Base-by-base conservation (phyloP, 2,329 filamentous ascomycete species). In the Fusarium buxicola region DNA sequence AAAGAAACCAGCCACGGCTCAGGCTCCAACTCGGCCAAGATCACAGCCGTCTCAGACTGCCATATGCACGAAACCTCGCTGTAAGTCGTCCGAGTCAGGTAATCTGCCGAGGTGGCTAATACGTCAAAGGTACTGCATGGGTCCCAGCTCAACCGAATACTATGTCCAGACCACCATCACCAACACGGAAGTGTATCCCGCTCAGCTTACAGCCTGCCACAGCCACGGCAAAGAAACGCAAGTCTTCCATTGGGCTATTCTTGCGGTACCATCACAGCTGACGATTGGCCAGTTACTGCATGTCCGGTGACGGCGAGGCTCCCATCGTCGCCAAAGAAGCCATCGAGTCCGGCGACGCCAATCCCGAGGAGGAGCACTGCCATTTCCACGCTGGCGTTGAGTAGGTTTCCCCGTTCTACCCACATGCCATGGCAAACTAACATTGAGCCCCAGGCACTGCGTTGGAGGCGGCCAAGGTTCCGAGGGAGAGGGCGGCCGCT, bases 321-420 rank as follows among this genome's bases (percentile, higher is more conserved):
- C 51, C 56, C 11, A 58, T 69, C 47, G n/a, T 69, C 3, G 39
- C 41, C 1, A 54, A 53, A 0, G 63, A 60, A 7, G 58, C 64
- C 2, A 44, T 69, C 27, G 46, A 69, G 24, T 62, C 68, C 3
- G 61, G 58, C 7, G 41, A 52, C 2, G 47, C 58, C 2, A 58
- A 68, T 5, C 64, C 69, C 7, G 54, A 70, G 4, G 48, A 67
- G 12, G 63, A 69, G 63, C 80, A 85, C 67, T 92, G 89, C 64
- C 90, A 93, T 70, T 91, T 89, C 74, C 90, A 93, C 68, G 89
- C 89, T 4, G 89, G 89, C 24, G 86, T 92, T 25, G 88, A 91
- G 88, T 91, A 77, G 74, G 86, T 54, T 7, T 6, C 13, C 15
- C 7, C 34, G 9, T 24, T 10, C 9, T 8, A 4, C 5, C 8